Percentiles rank a stretch among this genome's conserved stretches.
Evolutionary conservation across 108 stramenopile species (phyloP).

Genomic region (Nitzschia palea): DNA sequence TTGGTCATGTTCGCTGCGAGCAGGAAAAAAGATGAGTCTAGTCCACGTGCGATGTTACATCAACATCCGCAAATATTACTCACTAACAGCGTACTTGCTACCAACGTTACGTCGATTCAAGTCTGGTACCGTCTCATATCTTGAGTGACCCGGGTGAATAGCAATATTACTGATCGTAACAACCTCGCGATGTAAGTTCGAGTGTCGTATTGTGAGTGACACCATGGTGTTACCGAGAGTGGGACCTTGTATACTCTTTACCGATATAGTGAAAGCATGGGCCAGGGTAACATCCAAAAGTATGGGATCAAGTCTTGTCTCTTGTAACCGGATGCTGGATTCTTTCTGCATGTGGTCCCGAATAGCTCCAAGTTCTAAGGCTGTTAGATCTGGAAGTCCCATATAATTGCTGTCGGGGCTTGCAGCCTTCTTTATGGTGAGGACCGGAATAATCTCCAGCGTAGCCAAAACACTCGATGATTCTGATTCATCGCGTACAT

Average conservation of each 20-base stretch:
- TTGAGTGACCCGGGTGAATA: constrained; percentile 82
- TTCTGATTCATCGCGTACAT: neutral
- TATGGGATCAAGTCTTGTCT: constrained; percentile 21
- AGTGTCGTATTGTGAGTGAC: constrained; percentile 69
- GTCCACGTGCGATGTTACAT: neutral
- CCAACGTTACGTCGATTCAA: constrained; percentile 29
- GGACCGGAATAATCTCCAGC: constrained; percentile 28
- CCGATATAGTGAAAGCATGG: constrained; percentile 46
- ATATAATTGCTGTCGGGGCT: neutral
- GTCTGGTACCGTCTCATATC: constrained; percentile 6
- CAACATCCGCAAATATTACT: constrained; percentile 1
- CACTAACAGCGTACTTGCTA: constrained; percentile 45
- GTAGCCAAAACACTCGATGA: neutral
- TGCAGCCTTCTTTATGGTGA: constrained; percentile 15
- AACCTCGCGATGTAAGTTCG: constrained; percentile 60
- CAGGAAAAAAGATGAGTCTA: constrained; percentile 1
- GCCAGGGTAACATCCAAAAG: constrained; percentile 26
- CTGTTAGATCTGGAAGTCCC: constrained; percentile 7
- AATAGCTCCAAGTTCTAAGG: constrained; percentile 40
- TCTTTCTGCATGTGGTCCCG: constrained; percentile 34
- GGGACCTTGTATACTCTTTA: constrained; percentile 35
- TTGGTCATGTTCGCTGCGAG: constrained; percentile 70
- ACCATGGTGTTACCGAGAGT: constrained; percentile 63
- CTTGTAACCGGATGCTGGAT: neutral
- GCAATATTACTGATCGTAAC: constrained; percentile 77